These are phyloP conservation scores for Rhizopogon sp. DNA, from an alignment of 768 basidiomycete genomes.

Conservation along the genomic window DNA sequence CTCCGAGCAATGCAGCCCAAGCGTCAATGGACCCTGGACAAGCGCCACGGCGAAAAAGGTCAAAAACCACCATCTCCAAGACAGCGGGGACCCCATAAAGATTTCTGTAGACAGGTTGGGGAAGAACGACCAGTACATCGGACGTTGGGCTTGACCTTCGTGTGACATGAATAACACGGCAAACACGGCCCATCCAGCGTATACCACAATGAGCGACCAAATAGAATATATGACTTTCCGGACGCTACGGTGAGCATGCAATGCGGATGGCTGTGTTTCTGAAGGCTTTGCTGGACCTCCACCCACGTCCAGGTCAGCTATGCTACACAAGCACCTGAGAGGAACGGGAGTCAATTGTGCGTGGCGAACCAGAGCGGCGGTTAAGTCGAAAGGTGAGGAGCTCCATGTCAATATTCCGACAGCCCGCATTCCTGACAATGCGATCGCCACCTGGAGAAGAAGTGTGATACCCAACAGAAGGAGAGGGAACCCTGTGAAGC, in stretches of 20 bases:
- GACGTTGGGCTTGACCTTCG: too few relatives aligned
- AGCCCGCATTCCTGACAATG: constrained; percentile 13
- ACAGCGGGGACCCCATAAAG: constrained; percentile 9
- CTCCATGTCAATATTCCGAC: constrained; percentile 27
- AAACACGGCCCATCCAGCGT: constrained; percentile 17
- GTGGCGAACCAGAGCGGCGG: constrained; percentile 24
- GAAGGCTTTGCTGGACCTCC: constrained; percentile 11
- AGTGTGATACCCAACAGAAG: constrained; percentile 21
- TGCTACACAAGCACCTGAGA: constrained; percentile 20
- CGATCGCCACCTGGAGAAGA: constrained; percentile 17
- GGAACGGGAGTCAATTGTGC: constrained; percentile 9
- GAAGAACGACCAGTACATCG: too few relatives aligned
- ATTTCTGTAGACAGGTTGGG: too few relatives aligned
- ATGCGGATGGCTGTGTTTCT: constrained; percentile 19
- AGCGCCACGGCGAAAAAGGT: constrained; percentile 21
- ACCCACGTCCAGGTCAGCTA: constrained; percentile 4
- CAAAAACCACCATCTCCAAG: constrained; percentile 18
- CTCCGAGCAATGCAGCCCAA: constrained; percentile 24
- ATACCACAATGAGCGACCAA: constrained; percentile 16
- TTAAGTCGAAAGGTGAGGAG: constrained; percentile 23
- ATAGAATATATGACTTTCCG: constrained; percentile 11
- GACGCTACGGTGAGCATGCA: constrained; percentile 2
- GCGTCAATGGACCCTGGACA: constrained; percentile 23
- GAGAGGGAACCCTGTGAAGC: constrained; percentile 15
- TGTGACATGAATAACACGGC: constrained; percentile 3